These are phyloP conservation scores for Friedmanniomyces simplex DNA, from an alignment of 495 filamentous ascomycete genomes.

Conservation along the genomic window DNA sequence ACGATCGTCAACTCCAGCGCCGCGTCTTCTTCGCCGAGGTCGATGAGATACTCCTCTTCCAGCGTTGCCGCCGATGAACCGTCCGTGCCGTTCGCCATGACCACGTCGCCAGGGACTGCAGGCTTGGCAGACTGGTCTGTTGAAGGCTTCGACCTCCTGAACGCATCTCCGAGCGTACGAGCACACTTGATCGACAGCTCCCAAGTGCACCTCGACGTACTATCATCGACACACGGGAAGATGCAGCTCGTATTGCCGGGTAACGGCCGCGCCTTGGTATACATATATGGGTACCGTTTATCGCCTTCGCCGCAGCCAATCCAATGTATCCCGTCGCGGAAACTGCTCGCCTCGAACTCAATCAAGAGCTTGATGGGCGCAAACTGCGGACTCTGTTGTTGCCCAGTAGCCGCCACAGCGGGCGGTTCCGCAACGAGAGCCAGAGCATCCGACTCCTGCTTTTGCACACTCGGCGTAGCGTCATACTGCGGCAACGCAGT, in stretches of 20 bases:
- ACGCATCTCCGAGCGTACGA: conserved; percentile 74
- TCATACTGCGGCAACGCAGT: conserved; percentile 13
- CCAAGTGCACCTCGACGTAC: conserved; percentile 69
- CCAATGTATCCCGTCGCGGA: conserved; percentile 82
- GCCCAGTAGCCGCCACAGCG: conserved; percentile 16
- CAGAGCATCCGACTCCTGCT: conserved; percentile 17
- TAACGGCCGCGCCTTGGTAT: conserved; percentile 67
- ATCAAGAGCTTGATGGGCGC: conserved; percentile 51
- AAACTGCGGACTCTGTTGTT: conserved; percentile 37
- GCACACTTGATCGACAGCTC: conserved; percentile 78
- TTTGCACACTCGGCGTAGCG: conserved; percentile 9
- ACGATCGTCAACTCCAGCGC: conserved; percentile 78
- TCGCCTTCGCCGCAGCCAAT: conserved; percentile 73
- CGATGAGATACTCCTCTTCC: conserved; percentile 10
- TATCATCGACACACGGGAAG: conserved; percentile 87
- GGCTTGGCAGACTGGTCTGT: neutral
- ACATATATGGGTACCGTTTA: conserved; percentile 76
- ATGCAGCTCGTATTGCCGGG: conserved; percentile 66
- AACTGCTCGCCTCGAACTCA: conserved; percentile 60
- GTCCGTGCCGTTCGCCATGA: conserved; percentile 12
- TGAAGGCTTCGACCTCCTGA: conserved; percentile 28
- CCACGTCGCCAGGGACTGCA: conserved; percentile 3
- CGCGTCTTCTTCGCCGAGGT: conserved; percentile 64
- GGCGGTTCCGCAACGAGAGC: conserved; percentile 17
- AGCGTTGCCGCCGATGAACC: neutral